Evolutionary conservation across 1,139 yeast species (phyloP).

Genomic region (Kodamaea sp.): DNA sequence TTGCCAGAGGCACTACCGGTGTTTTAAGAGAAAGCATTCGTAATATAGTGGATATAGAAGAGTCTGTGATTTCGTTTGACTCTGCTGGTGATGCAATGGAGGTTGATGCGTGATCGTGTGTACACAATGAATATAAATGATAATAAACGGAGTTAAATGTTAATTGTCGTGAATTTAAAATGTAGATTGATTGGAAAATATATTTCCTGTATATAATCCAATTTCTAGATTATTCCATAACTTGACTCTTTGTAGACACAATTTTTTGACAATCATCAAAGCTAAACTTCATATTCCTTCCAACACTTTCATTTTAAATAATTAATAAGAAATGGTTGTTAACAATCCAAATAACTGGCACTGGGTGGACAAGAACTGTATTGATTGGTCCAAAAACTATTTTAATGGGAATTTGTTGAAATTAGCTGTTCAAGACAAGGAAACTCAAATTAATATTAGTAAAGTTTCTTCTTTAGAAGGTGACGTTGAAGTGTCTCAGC

Average conservation of each 20-base stretch:
- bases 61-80: constrained; percentile 47
- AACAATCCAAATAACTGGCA: constrained; percentile 67
- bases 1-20: constrained; percentile 89
- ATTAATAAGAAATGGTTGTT: constrained; percentile 34
- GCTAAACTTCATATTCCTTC: too few relatives aligned
- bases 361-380: constrained; percentile 98
- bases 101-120: constrained; percentile 48
- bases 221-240: constrained; percentile 13
- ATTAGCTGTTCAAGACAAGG: constrained; percentile 34
- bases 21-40: constrained; percentile 64
- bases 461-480: constrained; percentile 77
- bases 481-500: constrained; percentile 93
- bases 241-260: neutral
- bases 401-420: constrained; percentile 60
- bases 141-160: neutral
- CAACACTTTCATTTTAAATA: neutral
- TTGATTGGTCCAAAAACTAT: constrained; percentile 82
- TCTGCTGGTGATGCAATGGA: constrained; percentile 60
- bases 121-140: neutral
- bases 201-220: constrained; percentile 4
- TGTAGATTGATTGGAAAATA: neutral
- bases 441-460: constrained; percentile 41
- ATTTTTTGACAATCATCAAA: neutral
- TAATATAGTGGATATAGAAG: constrained; percentile 68
- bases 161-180: neutral